Evolutionary conservation across 768 basidiomycete genomes (phyloP), one percentile per base, ranked within the genome.

Genomic region (Psilocybe subaeruginosa): DNA sequence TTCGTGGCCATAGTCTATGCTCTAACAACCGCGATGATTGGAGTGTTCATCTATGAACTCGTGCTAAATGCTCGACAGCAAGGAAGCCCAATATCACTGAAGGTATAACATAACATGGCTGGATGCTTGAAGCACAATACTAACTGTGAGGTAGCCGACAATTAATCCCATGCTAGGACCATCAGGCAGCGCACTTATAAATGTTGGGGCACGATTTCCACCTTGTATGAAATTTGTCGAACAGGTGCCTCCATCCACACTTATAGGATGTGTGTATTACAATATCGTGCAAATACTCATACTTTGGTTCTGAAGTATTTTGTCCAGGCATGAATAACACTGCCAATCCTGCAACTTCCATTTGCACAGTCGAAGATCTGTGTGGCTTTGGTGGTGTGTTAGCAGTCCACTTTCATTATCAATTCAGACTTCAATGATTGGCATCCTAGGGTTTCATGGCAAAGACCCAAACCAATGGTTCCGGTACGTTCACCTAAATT

Each of bases 91-190:
- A 81, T 98, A 50, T 95, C 95, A 2, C 87, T 95, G 72, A 91
- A 95, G 80, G 93, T 87, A 60, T 58, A 78, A 35, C 27, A 50
- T 9, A 35, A 45, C 12, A 30, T 23, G 8, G 39, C 9, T 19
- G 19, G 29, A 19, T 31, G 19, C n/a, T 33, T 16, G 30, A 35
- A 6, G 27, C 19, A 27, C 14, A 39, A 54, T 49, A 23, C 47
- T 35, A 41, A 27, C 39, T 46, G 2, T 16, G 16, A 3, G 50
- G 17, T 59, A 93, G 89, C 93, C 93, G 19, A 81, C 83, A 3
- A 85, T 95, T 55, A 97, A 96, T 68, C 88, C 88, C 3, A 93
- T 97, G 93, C 80, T 99, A 16, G 97, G 97, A 2, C 97, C 97
- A 3, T 90, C 92, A 0, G 85, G 83, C 51, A 88, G 88, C 49